These are phyloP conservation scores for Discostella stelligeroides DNA, from an alignment of 108 stramenopile genomes.

Conservation along the genomic window DNA sequence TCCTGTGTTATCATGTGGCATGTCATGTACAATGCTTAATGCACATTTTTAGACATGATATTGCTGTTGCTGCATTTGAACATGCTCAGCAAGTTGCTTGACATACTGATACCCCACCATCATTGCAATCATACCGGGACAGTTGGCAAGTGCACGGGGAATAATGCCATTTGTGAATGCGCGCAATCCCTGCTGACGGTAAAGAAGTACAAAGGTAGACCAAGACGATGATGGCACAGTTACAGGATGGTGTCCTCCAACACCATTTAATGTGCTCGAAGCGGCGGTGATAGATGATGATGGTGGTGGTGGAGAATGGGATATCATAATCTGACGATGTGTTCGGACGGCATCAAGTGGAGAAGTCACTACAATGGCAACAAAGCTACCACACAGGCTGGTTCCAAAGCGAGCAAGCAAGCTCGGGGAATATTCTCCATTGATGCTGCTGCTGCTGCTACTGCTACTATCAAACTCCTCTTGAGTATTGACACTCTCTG, in stretches of 20 bases:
- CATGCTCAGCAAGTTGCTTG: not conserved
- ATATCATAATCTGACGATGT: not conserved
- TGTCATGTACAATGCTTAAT: no score
- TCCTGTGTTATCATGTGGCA: no score
- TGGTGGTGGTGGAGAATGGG: not conserved
- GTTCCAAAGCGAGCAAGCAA: not conserved
- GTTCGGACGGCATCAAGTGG: not conserved
- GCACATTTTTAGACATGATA: no score
- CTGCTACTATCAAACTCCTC: no score
- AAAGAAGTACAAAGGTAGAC: not conserved
- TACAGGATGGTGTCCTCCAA: no score
- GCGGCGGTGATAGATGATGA: not conserved
- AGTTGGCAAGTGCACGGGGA: not conserved
- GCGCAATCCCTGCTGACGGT: not conserved
- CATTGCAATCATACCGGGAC: constrained; percentile 9
- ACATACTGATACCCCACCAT: constrained; percentile 10
- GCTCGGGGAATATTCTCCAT: not conserved
- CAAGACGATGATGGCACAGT: not conserved
- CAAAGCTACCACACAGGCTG: not conserved
- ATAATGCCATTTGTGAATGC: constrained; percentile 1
- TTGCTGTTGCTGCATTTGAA: not conserved
- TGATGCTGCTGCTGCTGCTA: no score
- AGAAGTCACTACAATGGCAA: constrained; percentile 3
- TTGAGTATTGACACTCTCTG: not conserved
- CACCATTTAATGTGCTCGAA: no score